Evolutionary conservation across 805 yeast species (phyloP), one percentile per base, ranked within the genome.

Genomic region (Kluyveromyces dobzhanskii): DNA sequence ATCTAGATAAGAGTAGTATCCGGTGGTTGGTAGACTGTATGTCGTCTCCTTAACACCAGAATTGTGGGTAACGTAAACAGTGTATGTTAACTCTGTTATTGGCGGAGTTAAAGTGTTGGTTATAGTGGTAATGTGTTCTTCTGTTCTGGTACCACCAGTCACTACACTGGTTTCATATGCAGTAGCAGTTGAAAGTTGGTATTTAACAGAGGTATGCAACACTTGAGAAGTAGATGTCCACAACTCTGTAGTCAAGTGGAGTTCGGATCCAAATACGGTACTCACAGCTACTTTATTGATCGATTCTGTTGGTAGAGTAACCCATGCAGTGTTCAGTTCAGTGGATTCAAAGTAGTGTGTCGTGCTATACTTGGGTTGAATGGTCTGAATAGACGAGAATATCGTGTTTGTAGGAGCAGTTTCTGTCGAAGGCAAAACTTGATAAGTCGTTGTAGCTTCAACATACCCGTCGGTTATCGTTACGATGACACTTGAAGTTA

Each of bases 51-150:
- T 10, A n/a, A 34, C 29, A n/a, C 21, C 37, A 10, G 29, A 14
- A n/a, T 25, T 14, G 21, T 24, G 19, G 7, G 13, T 25, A 14
- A 34, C 29, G 21, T 14, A n/a, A 18, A 40, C 37, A 10, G 43
- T 31, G 11, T 30, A 35, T 16, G 33, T 27, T 9, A 30, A 17
- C 10, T 24, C 17, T 5, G 37, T 21, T 1, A 35, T 19, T n/a
- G 43, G 39, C 2, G 43, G 37, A 12, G 37, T 27, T 11, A 40
- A n/a, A 32, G 33, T 32, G 17, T 31, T 27, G 11, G 39, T 26
- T 7, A 24, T 27, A 16, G 31, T 17, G 12, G 30, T 32, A 4
- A 32, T 14, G 14, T 17, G 16, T 4, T 34, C 24, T 7, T 31
- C 36, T 4, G 27, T 16, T 7, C 12, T n/a, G 2, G 34, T 35